phyloP scores from a whole-genome alignment of 148 eudicot species.

The Amaranthus hypochondriacus region DNA sequence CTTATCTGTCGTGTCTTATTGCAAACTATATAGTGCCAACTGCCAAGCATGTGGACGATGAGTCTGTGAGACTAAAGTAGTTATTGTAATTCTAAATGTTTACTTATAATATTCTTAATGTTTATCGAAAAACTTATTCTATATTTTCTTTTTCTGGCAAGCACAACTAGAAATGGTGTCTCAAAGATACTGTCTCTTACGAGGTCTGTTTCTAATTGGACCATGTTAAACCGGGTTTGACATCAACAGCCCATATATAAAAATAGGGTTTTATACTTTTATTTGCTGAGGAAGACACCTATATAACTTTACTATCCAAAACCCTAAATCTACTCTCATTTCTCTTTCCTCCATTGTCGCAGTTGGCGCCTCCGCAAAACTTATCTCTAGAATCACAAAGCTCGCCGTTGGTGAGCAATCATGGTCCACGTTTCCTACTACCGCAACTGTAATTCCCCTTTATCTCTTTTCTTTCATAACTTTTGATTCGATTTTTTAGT shows the following conservation, averaged over 20 bases:
- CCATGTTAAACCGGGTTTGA: neutral
- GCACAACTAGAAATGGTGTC: neutral
- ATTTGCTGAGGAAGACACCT: neutral
- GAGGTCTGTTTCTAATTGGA: neutral
- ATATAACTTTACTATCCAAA: neutral
- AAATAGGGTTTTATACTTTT: slow-evolving; percentile 7
- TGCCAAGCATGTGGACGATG: too few species aligned
- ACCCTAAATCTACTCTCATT: slow-evolving; percentile 8
- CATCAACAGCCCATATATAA: neutral
- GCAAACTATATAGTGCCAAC: too few species aligned
- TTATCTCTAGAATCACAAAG: neutral
- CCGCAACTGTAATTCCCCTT: slow-evolving; percentile 43
- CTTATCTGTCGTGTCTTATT: too few species aligned
- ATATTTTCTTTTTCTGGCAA: neutral
- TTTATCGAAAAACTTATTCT: too few species aligned
- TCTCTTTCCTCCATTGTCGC: slow-evolving; percentile 13
- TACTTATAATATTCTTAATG: too few species aligned
- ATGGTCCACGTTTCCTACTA: slow-evolving; percentile 57
- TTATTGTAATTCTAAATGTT: too few species aligned
- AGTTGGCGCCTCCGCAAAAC: slow-evolving; percentile 2
- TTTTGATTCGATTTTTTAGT: neutral
- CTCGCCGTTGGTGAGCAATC: slow-evolving; percentile 25
- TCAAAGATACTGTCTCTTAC: too few species aligned
- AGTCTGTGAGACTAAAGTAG: too few species aligned
- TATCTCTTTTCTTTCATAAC: neutral